Evolutionary conservation across 2,329 filamentous ascomycete genomes (phyloP).

Genomic region (Ilyonectria sp.): DNA sequence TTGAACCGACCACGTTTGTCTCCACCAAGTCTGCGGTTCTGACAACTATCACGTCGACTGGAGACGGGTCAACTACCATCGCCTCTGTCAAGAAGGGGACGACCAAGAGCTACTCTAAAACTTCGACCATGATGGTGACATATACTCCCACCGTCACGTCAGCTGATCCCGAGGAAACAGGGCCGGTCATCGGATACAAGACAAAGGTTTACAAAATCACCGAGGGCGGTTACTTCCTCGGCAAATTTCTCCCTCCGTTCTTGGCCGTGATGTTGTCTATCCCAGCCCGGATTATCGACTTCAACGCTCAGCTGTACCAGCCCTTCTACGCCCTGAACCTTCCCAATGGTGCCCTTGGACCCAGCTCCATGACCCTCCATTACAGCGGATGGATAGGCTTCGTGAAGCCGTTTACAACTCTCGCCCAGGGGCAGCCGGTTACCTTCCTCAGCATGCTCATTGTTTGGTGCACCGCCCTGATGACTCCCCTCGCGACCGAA

Average conservation of each 20-base stretch:
- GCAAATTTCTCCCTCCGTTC: conserved; percentile 61
- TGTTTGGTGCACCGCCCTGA: conserved; percentile 41
- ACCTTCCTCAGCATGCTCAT: conserved; percentile 47
- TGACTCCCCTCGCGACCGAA: conserved; percentile 44
- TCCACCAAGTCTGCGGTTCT: conserved; percentile 18
- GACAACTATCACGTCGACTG: conserved; percentile 39
- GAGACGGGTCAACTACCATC: conserved; percentile 39
- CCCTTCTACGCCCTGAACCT: conserved; percentile 62
- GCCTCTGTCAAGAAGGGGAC: conserved; percentile 38
- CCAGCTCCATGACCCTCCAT: conserved; percentile 60
- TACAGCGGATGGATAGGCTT: conserved; percentile 57
- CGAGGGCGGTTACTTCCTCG: conserved; percentile 55
- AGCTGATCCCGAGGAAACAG: conserved; percentile 19
- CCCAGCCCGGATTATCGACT: conserved; percentile 60
- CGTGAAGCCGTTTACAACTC: conserved; percentile 51
- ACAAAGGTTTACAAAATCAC: conserved; percentile 39
- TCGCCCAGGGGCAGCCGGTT: conserved; percentile 50
- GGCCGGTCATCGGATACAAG: conserved; percentile 26
- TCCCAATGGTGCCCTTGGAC: conserved; percentile 55
- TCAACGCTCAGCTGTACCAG: conserved; percentile 60
- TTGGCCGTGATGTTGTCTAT: conserved; percentile 58
- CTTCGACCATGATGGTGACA: conserved; percentile 20
- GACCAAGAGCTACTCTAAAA: conserved; percentile 39
- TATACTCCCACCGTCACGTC: conserved; percentile 30
- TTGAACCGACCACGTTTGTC: conserved; percentile 36